Base-by-base conservation (phyloP, 257 asterid genomes). In the Plantago elongata region DNA sequence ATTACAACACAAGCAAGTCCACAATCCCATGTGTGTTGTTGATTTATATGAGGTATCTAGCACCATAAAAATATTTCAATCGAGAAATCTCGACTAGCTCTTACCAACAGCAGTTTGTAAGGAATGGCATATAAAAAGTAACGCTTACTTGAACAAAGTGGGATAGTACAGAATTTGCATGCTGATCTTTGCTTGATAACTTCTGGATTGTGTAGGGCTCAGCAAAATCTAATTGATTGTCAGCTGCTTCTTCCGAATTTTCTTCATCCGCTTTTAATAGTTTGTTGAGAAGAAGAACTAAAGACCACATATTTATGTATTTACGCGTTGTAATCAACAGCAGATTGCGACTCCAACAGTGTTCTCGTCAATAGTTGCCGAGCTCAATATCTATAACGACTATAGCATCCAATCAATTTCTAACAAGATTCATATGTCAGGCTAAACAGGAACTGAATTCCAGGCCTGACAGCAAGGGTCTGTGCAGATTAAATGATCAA, bases 1-100 rank as follows among this genome's bases (percentile, higher is more conserved):
- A 90, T 90, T 63, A 83, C 64, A 74, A 85, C 91, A 74, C 98
- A 90, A 58, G 98, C 98, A 80, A 88, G 95, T 57, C 98, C 98
- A 74, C 98, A 88, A 77, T 90, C 98, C 98, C 98, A 90, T 11
- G 83, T 69, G 72, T 72, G 78, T 54, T 79, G 83, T 74, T 90
- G 98, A 71, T 84, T 83, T 70, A 90, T 70, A 69, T 88, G 98
- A 56, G 96, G 98, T 45, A 90, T 90, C 96, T 85, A 76, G 44
- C 64, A 65, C 63, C 57, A 60, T 12, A 63, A 65, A 59, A 57
- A 62, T 22, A 61, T n/a, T 63, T 57, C 70, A 72, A 67, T 43
- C 64, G 44, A 18, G 40, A 11, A 51, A 13, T 65, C 22, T 4
- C 9, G 40, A 29, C 29, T n/a, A 0, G 11, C 12, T 6, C 4